A percentile compares a stretch with the other conserved stretches of the same genome.
These are phyloP conservation scores for Hericium rajendrae DNA, from an alignment of 768 basidiomycete species.

Conservation along the genomic window DNA sequence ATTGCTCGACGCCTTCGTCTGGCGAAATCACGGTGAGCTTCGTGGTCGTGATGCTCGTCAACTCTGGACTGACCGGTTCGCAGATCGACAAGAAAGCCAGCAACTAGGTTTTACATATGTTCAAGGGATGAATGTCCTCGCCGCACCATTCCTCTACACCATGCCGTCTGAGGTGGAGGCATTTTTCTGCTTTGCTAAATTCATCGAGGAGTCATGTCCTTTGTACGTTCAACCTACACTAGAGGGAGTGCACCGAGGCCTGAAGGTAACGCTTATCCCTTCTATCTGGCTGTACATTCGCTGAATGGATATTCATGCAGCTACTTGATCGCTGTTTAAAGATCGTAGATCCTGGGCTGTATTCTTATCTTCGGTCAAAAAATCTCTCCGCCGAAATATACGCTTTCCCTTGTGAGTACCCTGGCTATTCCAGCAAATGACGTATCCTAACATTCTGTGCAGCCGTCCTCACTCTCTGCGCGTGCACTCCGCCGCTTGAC, in stretches of 20 bases:
- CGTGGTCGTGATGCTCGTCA: not conserved
- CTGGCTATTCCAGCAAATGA: slow-evolving; percentile 1
- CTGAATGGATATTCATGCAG: slow-evolving; percentile 29
- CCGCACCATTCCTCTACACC: slow-evolving; percentile 94
- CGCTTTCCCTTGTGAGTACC: slow-evolving; percentile 83
- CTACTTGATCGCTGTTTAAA: slow-evolving; percentile 88
- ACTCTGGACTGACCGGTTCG: slow-evolving; percentile 1
- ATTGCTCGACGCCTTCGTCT: slow-evolving; percentile 95
- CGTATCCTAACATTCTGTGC: slow-evolving; percentile 2
- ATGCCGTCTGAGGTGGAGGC: slow-evolving; percentile 99
- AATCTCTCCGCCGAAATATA: slow-evolving; percentile 94
- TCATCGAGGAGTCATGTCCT: slow-evolving; percentile 92
- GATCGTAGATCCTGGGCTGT: slow-evolving; percentile 85
- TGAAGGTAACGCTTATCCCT: slow-evolving; percentile 49
- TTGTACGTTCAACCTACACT: slow-evolving; percentile 95
- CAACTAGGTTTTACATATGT: slow-evolving; percentile 90
- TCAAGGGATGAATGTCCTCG: slow-evolving; percentile 98
- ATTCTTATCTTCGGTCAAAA: slow-evolving; percentile 70
- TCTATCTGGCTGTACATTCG: too few relatives aligned
- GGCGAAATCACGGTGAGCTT: slow-evolving; percentile 75
- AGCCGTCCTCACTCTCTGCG: slow-evolving; percentile 93
- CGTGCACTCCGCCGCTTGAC: slow-evolving; percentile 92
- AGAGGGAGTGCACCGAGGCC: slow-evolving; percentile 89
- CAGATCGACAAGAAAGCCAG: slow-evolving; percentile 71
- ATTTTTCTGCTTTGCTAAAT: slow-evolving; percentile 92